Conservation (phyloP, 2,329 filamentous ascomycete genomes). For the Penicillium sp. region DNA sequence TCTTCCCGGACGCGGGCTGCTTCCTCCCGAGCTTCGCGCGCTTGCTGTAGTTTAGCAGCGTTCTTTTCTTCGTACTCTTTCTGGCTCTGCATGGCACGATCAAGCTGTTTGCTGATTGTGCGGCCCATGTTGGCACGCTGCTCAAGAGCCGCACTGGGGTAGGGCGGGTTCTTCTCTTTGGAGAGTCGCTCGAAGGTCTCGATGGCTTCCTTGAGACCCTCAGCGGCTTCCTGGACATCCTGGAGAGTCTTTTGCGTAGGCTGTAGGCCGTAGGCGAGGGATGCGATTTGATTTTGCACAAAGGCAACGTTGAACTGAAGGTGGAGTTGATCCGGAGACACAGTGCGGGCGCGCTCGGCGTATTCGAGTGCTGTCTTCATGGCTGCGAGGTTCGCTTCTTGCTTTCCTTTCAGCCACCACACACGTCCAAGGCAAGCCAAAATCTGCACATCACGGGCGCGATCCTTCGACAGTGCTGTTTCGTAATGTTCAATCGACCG, state of each 20-base stretch:
- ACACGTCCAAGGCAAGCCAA: slow-evolving; percentile 84
- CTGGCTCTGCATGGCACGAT: slow-evolving; percentile 80
- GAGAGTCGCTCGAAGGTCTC: slow-evolving; percentile 64
- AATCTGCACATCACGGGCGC: slow-evolving; percentile 75
- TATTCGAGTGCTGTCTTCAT: slow-evolving; percentile 67
- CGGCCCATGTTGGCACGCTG: slow-evolving; percentile 97
- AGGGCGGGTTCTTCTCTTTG: slow-evolving; percentile 70
- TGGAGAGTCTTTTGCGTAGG: slow-evolving; percentile 76
- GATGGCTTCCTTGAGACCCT: slow-evolving; percentile 84
- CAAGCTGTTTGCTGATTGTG: slow-evolving; percentile 89
- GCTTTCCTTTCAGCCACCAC: slow-evolving; percentile 79
- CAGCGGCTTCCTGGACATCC: slow-evolving; percentile 78
- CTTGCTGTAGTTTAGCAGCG: slow-evolving; percentile 80
- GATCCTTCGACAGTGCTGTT: slow-evolving; percentile 75
- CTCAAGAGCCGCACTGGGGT: slow-evolving; percentile 86
- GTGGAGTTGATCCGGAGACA: slow-evolving; percentile 81
- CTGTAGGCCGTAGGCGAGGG: slow-evolving; percentile 71
- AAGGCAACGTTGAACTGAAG: slow-evolving; percentile 98
- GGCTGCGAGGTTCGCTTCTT: slow-evolving; percentile 63
- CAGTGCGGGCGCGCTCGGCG: slow-evolving; percentile 68
- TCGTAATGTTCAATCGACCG: slow-evolving; percentile 96
- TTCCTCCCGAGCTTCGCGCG: slow-evolving; percentile 75
- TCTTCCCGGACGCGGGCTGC: slow-evolving; percentile 79
- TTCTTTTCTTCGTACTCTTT: slow-evolving; percentile 93
- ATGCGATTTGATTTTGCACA: slow-evolving; percentile 91